These are phyloP conservation scores for Kodamaea arcana DNA, from an alignment of 1,139 yeast genomes.

Conservation along the genomic window DNA sequence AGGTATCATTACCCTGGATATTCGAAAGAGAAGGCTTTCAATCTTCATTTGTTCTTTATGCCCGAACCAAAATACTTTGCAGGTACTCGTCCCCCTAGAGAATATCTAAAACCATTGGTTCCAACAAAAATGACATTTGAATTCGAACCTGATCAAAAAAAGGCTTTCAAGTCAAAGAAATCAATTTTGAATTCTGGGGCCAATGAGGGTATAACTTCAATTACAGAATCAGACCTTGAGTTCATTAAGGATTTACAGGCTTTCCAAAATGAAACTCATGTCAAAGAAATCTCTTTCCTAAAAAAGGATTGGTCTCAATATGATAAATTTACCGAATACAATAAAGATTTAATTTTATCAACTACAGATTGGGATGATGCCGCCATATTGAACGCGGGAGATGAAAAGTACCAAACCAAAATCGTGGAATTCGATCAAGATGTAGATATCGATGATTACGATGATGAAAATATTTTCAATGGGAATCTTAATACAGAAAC, in stretches of 20 bases:
- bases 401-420: constrained; percentile 10
- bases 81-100: constrained; percentile 49
- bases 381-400: constrained; percentile 51
- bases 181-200: constrained; percentile 4
- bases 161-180: constrained; percentile 35
- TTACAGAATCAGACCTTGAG: constrained; percentile 31
- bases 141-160: constrained; percentile 44
- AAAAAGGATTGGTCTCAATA: constrained; percentile 33
- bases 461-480: constrained; percentile 75
- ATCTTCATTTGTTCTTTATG: constrained; percentile 65
- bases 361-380: constrained; percentile 85
- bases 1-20: constrained; percentile 62
- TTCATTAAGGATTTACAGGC: constrained; percentile 27
- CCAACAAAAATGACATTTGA: constrained; percentile 55
- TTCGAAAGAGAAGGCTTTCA: constrained; percentile 49
- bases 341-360: constrained; percentile 63
- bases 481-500: constrained; percentile 53
- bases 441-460: constrained; percentile 41
- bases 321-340: constrained; percentile 39
- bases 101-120: constrained; percentile 51
- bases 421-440: constrained; percentile 6
- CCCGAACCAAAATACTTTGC: constrained; percentile 55
- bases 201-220: constrained; percentile 13
- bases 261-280: constrained; percentile 15
- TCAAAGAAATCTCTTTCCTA: constrained; percentile 30